Conservation (phyloP, 2,329 filamentous ascomycete genomes). For the Colletotrichum gloeosporioides region DNA sequence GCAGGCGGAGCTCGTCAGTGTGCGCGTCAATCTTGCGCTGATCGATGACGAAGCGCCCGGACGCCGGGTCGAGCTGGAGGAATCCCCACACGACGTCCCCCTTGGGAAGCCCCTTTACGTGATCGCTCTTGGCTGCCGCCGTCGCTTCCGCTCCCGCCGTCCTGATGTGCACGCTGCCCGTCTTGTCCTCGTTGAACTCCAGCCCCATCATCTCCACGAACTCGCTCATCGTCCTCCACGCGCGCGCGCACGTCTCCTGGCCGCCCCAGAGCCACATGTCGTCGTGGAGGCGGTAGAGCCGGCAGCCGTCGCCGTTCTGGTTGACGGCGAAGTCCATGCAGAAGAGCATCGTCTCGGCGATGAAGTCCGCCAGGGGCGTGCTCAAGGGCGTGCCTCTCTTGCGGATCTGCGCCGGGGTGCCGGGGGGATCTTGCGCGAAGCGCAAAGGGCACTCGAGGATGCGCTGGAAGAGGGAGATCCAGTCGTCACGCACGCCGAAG, state of each 20-base stretch:
- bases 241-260: slow-evolving; percentile 49
- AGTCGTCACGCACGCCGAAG: slow-evolving; percentile 55
- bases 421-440: slow-evolving; percentile 54
- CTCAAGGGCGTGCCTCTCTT: slow-evolving; percentile 61
- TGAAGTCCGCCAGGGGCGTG: slow-evolving; percentile 58
- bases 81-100: slow-evolving; percentile 66
- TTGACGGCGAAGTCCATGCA: slow-evolving; percentile 68
- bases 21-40: slow-evolving; percentile 59
- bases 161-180: slow-evolving; percentile 52
- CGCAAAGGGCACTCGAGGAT: slow-evolving; percentile 59
- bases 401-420: slow-evolving; percentile 44
- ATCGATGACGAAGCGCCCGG: slow-evolving; percentile 61
- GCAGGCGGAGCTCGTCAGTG: slow-evolving; percentile 58
- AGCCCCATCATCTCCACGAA: slow-evolving; percentile 60
- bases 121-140: neutral
- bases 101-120: slow-evolving; percentile 42
- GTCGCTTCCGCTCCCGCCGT: neutral
- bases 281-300: slow-evolving; percentile 66
- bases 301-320: slow-evolving; percentile 52
- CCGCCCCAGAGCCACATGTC: slow-evolving; percentile 70
- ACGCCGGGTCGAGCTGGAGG: slow-evolving; percentile 52
- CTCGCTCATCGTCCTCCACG: slow-evolving; percentile 56
- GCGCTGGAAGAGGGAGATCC: slow-evolving; percentile 59
- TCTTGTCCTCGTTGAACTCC: slow-evolving; percentile 61
- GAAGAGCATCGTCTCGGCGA: slow-evolving; percentile 65